phyloP scores from a whole-genome alignment of 1,284 basidiomycete genomes.

The Lentinula novae-zelandiae region DNA sequence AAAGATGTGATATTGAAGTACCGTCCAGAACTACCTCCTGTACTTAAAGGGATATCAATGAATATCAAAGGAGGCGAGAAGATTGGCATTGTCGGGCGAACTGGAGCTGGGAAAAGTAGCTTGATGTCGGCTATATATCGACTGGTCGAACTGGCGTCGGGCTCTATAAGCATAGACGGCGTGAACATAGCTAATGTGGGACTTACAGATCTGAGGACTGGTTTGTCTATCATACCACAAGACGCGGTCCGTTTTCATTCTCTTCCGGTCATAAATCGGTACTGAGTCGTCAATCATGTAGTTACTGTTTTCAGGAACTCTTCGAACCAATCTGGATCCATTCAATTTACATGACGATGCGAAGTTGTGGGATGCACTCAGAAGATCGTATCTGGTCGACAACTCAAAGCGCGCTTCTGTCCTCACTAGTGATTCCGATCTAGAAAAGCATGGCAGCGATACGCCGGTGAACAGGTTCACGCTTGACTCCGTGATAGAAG shows the following conservation, averaged over 20 bases:
- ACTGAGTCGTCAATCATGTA: background rate
- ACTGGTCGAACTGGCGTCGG: conserved; percentile 62
- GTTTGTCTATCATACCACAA: conserved; percentile 87
- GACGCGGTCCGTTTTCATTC: conserved; percentile 59
- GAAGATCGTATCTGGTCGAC: conserved; percentile 74
- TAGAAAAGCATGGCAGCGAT: conserved; percentile 28
- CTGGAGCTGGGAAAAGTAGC: conserved; percentile 71
- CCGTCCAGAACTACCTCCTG: conserved; percentile 65
- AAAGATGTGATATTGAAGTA: conserved; percentile 66
- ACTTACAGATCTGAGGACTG: conserved; percentile 58
- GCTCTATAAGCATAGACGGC: conserved; percentile 63
- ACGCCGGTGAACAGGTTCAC: conserved; percentile 60
- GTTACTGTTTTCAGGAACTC: conserved; percentile 60
- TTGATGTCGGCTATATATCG: conserved; percentile 44
- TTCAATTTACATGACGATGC: conserved; percentile 75
- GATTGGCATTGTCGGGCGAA: conserved; percentile 78
- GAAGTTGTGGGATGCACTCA: conserved; percentile 79
- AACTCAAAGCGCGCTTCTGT: conserved; percentile 34
- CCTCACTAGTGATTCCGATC: conserved; percentile 8
- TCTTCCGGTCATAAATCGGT: background rate
- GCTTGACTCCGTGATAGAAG: conserved; percentile 79
- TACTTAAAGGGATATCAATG: conserved; percentile 53
- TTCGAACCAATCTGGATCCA: conserved; percentile 81
- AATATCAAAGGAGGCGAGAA: conserved; percentile 76
- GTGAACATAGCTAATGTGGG: conserved; percentile 69